These are phyloP conservation scores for Calonectria pauciramosa DNA, from an alignment of 2,329 filamentous ascomycete species.

Conservation along the genomic window DNA sequence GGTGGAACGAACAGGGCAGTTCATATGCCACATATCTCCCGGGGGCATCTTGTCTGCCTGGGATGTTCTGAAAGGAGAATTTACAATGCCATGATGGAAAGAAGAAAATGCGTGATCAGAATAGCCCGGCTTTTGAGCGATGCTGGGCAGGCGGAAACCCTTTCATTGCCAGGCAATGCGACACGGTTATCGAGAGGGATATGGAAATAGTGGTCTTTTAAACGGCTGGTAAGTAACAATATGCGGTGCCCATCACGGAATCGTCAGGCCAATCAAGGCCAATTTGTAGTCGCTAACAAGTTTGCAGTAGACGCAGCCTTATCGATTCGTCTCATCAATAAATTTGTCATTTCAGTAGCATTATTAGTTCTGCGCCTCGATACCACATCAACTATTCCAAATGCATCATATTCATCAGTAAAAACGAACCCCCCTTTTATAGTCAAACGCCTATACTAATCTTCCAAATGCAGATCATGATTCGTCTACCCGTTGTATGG, in stretches of 20 bases:
- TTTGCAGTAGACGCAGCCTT: neutral
- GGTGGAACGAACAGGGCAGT: neutral
- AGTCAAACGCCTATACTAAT: too few relatives aligned
- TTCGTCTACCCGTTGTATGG: conserved; percentile 24
- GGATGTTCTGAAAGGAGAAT: neutral
- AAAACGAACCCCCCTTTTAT: neutral
- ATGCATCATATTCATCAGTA: too few relatives aligned
- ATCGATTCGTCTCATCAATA: neutral
- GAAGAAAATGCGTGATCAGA: neutral
- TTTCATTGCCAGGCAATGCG: too few relatives aligned
- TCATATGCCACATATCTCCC: neutral
- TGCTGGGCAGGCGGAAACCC: too few relatives aligned
- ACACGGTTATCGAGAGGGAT: too few relatives aligned
- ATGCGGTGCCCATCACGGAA: too few relatives aligned
- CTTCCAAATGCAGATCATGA: neutral
- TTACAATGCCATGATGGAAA: neutral
- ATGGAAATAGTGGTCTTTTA: too few relatives aligned
- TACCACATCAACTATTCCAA: neutral
- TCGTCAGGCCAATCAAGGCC: too few relatives aligned
- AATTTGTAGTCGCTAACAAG: neutral
- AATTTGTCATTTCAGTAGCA: neutral
- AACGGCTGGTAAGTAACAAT: too few relatives aligned
- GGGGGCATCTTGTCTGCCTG: neutral
- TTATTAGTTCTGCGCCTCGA: neutral
- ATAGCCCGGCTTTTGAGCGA: neutral